Conservation (phyloP, 2,329 filamentous ascomycete genomes). For the Arthrobotrys musiformis region DNA sequence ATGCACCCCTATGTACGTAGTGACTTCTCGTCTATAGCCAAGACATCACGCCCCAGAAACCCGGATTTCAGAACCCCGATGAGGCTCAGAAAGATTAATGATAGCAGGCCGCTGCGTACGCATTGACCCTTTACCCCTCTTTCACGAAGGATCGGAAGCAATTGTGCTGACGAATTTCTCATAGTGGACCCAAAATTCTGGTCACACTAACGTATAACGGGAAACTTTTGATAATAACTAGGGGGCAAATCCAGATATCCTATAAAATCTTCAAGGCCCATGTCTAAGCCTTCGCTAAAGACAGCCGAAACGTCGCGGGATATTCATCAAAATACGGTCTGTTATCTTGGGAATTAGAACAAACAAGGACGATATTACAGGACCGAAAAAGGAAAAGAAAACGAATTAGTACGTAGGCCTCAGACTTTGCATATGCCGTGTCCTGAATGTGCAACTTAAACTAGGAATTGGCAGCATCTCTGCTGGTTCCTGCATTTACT, state of each 20-base stretch:
- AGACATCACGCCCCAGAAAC: background rate
- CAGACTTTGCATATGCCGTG: background rate
- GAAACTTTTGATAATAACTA: background rate
- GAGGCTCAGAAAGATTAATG: background rate
- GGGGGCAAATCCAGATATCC: background rate
- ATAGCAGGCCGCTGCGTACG: background rate
- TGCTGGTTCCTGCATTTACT: slow-evolving; percentile 34
- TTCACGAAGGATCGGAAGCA: background rate
- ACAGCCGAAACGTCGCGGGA: background rate
- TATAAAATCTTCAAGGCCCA: background rate
- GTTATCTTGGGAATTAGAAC: background rate
- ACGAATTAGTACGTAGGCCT: background rate
- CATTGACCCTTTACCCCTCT: slow-evolving; percentile 21
- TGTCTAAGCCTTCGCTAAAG: slow-evolving; percentile 20
- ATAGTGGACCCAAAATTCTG: background rate
- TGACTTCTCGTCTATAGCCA: slow-evolving; percentile 26
- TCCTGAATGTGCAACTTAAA: too few species aligned
- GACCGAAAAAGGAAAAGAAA: background rate
- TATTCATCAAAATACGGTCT: too few species aligned
- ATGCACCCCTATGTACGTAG: background rate
- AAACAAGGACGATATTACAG: too few species aligned
- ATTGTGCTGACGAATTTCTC: slow-evolving; percentile 9
- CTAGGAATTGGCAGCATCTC: background rate
- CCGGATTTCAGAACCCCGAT: background rate
- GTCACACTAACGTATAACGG: background rate